These are phyloP conservation scores for Mayamaea pseudoterrestris DNA, from an alignment of 108 stramenopile species.

Conservation along the genomic window DNA sequence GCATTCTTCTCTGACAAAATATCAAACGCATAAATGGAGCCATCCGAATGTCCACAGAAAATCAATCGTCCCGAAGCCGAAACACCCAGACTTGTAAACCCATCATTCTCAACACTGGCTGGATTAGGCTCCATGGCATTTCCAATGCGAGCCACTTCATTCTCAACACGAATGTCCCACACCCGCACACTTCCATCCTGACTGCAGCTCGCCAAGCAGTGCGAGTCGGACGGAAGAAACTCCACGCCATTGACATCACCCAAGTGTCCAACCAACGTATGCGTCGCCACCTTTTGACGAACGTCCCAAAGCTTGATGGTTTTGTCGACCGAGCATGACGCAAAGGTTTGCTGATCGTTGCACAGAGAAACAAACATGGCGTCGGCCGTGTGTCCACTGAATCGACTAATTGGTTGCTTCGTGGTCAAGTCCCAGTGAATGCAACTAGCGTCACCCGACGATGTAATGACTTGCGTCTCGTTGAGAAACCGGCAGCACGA, in stretches of 20 bases:
- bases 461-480: constrained; percentile 78
- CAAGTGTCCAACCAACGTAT: constrained; percentile 91
- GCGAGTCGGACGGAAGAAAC: constrained; percentile 87
- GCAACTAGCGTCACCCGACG: constrained; percentile 93
- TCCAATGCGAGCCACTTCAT: constrained; percentile 74
- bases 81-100: constrained; percentile 73
- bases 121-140: constrained; percentile 22
- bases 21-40: constrained; percentile 68
- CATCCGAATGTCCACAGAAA: constrained; percentile 84
- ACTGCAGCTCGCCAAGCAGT: constrained; percentile 84
- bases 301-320: constrained; percentile 98
- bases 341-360: constrained; percentile 75
- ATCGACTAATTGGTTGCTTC: constrained; percentile 61
- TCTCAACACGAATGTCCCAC: constrained; percentile 90
- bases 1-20: constrained; percentile 25
- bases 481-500: constrained; percentile 94
- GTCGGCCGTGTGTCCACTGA: constrained; percentile 92
- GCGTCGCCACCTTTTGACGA: constrained; percentile 33
- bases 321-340: constrained; percentile 90
- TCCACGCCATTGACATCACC: constrained; percentile 95
- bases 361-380: constrained; percentile 89
- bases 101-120: constrained; percentile 30
- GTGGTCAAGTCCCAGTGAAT: constrained; percentile 92
- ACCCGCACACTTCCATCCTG: constrained; percentile 91
- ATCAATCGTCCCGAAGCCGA: constrained; percentile 69